Base-by-base conservation (phyloP, 129 eudicot genomes). In the Flaveria sonorensis region DNA sequence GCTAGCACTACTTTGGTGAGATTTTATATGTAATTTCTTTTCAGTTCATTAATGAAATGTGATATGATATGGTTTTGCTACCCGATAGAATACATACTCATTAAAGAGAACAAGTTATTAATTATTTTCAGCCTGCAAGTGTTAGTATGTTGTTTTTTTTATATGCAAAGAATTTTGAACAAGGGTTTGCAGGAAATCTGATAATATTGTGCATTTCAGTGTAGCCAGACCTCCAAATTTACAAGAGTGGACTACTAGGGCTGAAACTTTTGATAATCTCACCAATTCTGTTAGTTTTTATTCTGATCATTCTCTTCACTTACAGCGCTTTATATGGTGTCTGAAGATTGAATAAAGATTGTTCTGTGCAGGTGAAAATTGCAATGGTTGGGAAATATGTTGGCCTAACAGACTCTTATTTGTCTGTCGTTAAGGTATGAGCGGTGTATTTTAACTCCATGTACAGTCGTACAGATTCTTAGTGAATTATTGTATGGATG, bases 301-400 rank as follows among this genome's bases (percentile, higher is more conserved):
- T 62, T 18, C 14, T 45, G n/a, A 64, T 46, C 30, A 46, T 32
- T 69, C 16, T 61, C 24, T 13, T 67, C 81, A 63, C 69, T 71
- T 59, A n/a, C 42, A 68, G 24, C n/a, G 0, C 57, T 39, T 10
- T 8, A 15, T 77, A 26, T 32, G 43, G 53, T 32, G 43, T 11
- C 81, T 66, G 77, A 73, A 70, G 60, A 57, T 79, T 66, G 77
- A 73, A 70, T 55, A 64, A 65, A 73, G 19, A 59, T 56, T 55
- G 30, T 48, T 79, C 55, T 65, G 21, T 80, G 70, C 90, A 91
- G 97, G 98, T 94, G 39, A 87, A 90, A 72, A 94, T 94, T 75
- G 99, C 97, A 60, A 89, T 94, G 99, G 99, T 94, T 72, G 99
- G 99, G 81, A 94, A 94, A 80, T 91, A 94, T 84, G 93, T 94